These are phyloP conservation scores for Smittium culicis DNA, from an alignment of 371 early-diverging fungal genomes.

Conservation along the genomic window DNA sequence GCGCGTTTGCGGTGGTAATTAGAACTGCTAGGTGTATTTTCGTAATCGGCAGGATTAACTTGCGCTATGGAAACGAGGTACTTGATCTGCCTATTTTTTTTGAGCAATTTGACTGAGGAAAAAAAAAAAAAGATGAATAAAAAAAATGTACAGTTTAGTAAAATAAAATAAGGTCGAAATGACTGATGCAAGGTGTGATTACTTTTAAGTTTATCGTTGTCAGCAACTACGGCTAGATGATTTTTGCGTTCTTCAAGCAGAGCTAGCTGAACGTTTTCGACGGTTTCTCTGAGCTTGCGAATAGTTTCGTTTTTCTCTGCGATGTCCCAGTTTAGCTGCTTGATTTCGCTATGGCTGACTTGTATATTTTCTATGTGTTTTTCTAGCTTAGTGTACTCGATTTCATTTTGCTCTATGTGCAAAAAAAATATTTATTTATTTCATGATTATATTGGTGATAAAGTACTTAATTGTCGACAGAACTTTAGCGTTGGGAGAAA, in stretches of 20 bases:
- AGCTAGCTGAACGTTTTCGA: slow-evolving; percentile 17
- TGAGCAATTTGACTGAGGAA: slow-evolving; percentile 4
- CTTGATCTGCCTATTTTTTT: slow-evolving; percentile 9
- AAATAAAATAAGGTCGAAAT: not conserved
- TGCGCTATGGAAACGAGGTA: not conserved
- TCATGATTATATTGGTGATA: too few relatives aligned
- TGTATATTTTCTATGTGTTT: slow-evolving; percentile 23
- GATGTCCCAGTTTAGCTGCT: slow-evolving; percentile 26
- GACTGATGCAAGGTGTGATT: not conserved
- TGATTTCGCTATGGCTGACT: slow-evolving; percentile 25
- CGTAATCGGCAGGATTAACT: not conserved
- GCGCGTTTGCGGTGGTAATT: not conserved
- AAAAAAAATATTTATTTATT: too few relatives aligned
- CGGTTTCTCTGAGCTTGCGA: slow-evolving; percentile 14
- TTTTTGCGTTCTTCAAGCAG: slow-evolving; percentile 27
- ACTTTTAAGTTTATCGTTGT: slow-evolving; percentile 22
- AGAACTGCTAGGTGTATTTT: not conserved
- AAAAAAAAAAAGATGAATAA: not conserved
- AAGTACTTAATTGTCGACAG: too few relatives aligned
- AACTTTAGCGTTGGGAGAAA: too few relatives aligned
- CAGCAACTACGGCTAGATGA: slow-evolving; percentile 26
- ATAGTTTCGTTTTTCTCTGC: slow-evolving; percentile 20
- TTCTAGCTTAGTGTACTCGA: not conserved
- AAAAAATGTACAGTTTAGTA: not conserved
- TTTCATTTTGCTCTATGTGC: slow-evolving; percentile 8